These are phyloP conservation scores for Exophiala aquamarina DNA, from an alignment of 2,329 filamentous ascomycete species.

Conservation along the genomic window DNA sequence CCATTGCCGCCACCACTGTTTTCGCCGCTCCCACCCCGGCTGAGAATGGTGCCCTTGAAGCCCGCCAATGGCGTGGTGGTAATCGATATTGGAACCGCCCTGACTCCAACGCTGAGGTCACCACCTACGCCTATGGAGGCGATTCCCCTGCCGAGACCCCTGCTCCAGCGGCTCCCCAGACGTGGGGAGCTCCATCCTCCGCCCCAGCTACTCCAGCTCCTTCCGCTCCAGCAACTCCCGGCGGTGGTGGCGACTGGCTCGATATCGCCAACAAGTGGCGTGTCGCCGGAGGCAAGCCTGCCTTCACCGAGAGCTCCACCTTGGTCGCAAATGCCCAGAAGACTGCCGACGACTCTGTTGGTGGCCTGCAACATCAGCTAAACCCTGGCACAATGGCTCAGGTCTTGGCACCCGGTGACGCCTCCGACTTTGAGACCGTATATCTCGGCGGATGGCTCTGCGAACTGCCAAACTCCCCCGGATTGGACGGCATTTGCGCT, in stretches of 20 bases:
- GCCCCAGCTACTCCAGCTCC: slow-evolving; percentile 50
- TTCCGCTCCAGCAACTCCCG: slow-evolving; percentile 2
- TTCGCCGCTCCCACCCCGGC: slow-evolving; percentile 31
- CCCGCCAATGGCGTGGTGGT: slow-evolving; percentile 16
- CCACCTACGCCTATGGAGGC: slow-evolving; percentile 13
- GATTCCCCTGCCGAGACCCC: not conserved
- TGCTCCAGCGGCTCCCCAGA: not conserved
- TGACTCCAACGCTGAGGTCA: slow-evolving; percentile 8
- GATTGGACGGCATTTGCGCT: slow-evolving; percentile 25
- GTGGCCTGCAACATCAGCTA: slow-evolving; percentile 24
- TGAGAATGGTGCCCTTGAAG: slow-evolving; percentile 8
- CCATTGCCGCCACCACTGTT: slow-evolving; percentile 29
- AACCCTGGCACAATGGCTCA: slow-evolving; percentile 29
- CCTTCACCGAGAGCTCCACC: slow-evolving; percentile 19
- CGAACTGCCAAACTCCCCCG: slow-evolving; percentile 22
- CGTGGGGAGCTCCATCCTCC: slow-evolving; percentile 42
- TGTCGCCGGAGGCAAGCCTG: slow-evolving; percentile 16
- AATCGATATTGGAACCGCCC: slow-evolving; percentile 13
- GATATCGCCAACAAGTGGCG: slow-evolving; percentile 24
- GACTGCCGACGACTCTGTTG: slow-evolving; percentile 22
- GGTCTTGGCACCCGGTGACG: slow-evolving; percentile 26
- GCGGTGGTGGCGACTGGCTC: slow-evolving; percentile 17
- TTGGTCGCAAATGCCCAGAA: slow-evolving; percentile 27
- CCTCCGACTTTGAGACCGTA: slow-evolving; percentile 26
- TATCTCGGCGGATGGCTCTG: slow-evolving; percentile 30